Evolutionary conservation across 768 basidiomycete species (phyloP), one percentile per base, ranked within the genome.

Genomic region (Tricholoma terreum): DNA sequence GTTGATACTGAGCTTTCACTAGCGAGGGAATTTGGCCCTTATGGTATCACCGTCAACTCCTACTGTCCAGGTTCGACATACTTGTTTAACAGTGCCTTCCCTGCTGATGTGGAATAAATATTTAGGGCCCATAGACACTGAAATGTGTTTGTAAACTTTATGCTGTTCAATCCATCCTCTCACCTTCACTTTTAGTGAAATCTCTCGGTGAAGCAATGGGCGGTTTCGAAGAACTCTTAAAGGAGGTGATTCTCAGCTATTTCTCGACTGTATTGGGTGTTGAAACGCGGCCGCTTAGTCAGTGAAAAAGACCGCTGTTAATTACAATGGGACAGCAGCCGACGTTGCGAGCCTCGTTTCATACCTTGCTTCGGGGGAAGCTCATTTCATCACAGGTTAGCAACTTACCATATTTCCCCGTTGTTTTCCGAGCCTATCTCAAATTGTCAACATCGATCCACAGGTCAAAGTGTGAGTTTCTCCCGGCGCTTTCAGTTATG

Each of bases 321-420:
- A 62, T 15, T 35, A 59, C 14, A 63, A 62, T 19, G 73, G 65
- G 2, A 56, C 64, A 8, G 65, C 71, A 1, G 69, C 68, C 11
- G 69, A 77, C 15, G 56, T 77, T 4, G 75, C 76, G 22, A 63
- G 67, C 12, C 31, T 74, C 11, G 75, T 77, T 1, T 75, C 73
- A 1, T 77, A 71, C 52, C 65, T 77, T 2, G 69, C 68, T 10
- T 75, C 74, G 6, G 67, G 70, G 55, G 71, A 74, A 24, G 67
- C 73, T 0, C 60, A 61, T 42, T 73, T 69, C 33, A 66, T 77
- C 12, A 75, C 75, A 0, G 75, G 75, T 66, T 19, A 34, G 66
- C 33, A 6, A 22, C 12, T 33, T 9, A 27, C 19, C 11, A 2
- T 38, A 8, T 2, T 42, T 43, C 22, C 6, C 12, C 5, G 12